Conservation (phyloP, 2,329 filamentous ascomycete genomes). For the Byssothecium circinans region DNA sequence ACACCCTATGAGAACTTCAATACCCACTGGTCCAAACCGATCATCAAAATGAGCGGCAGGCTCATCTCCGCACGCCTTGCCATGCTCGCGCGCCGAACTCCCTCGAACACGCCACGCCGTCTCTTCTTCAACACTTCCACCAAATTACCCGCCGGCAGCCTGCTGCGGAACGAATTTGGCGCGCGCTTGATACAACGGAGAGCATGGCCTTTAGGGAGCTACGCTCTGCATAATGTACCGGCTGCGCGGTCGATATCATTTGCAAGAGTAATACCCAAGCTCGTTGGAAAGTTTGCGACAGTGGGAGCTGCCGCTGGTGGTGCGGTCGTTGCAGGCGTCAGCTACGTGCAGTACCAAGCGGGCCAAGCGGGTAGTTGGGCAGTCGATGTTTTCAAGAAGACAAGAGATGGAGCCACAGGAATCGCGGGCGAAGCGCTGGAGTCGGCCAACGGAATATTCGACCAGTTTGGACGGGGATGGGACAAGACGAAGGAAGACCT, state of each 20-base stretch:
- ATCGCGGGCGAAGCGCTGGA: conserved; percentile 72
- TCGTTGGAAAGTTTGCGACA: conserved; percentile 85
- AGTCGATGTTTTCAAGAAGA: conserved; percentile 72
- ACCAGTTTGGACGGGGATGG: conserved; percentile 80
- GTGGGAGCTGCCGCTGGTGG: conserved; percentile 91
- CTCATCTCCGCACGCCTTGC: conserved; percentile 73
- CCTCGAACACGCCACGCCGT: conserved; percentile 60
- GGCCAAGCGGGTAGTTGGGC: conserved; percentile 78
- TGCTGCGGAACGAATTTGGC: conserved; percentile 41
- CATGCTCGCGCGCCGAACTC: conserved; percentile 66
- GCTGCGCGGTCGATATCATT: conserved; percentile 68
- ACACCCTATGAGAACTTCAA: conserved; percentile 18
- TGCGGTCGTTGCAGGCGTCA: conserved; percentile 79
- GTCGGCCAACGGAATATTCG: conserved; percentile 72
- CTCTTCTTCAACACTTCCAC: conserved; percentile 33
- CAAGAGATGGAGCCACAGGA: conserved; percentile 68
- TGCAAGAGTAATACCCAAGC: conserved; percentile 72
- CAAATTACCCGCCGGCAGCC: conserved; percentile 40
- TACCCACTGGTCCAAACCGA: conserved; percentile 9
- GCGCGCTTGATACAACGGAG: conserved; percentile 51
- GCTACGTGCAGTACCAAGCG: conserved; percentile 96
- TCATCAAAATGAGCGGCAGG: conserved; percentile 66
- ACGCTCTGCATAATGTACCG: conserved; percentile 79
- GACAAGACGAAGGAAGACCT: conserved; percentile 78
- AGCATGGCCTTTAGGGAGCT: conserved; percentile 75